phyloP scores from a whole-genome alignment of 805 yeast genomes.

The Yamadazyma nakazawae region DNA sequence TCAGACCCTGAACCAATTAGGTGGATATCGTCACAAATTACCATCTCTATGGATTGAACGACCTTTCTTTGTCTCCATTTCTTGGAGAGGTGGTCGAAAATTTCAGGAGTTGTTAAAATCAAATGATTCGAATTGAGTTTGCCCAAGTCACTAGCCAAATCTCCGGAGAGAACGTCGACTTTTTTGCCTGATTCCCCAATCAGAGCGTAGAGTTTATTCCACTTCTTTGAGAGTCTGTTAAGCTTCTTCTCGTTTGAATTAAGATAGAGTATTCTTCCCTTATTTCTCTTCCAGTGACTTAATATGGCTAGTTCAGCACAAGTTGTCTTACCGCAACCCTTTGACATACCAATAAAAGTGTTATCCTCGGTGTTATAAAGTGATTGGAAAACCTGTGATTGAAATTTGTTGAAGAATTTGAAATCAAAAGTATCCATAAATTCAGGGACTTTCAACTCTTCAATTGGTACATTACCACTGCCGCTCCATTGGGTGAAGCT shows the following conservation, averaged over 20 bases:
- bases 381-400: slow-evolving; percentile 65
- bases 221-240: slow-evolving; percentile 42
- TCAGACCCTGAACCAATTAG: slow-evolving; percentile 50
- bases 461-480: slow-evolving; percentile 49
- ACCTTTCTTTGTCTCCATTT: slow-evolving; percentile 80
- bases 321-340: slow-evolving; percentile 72
- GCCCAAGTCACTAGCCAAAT: slow-evolving; percentile 50
- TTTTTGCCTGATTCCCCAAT: slow-evolving; percentile 50
- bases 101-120: slow-evolving; percentile 73
- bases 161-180: slow-evolving; percentile 55
- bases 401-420: slow-evolving; percentile 62
- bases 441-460: slow-evolving; percentile 47
- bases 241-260: slow-evolving; percentile 58
- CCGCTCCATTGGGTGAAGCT: slow-evolving; percentile 52
- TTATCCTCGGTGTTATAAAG: slow-evolving; percentile 57
- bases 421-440: slow-evolving; percentile 48
- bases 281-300: slow-evolving; percentile 66
- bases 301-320: slow-evolving; percentile 72
- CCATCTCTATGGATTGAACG: slow-evolving; percentile 61
- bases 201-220: slow-evolving; percentile 50
- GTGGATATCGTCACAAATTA: slow-evolving; percentile 76
- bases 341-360: slow-evolving; percentile 65
- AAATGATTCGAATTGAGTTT: slow-evolving; percentile 61
- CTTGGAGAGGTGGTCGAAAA: slow-evolving; percentile 69
- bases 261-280: slow-evolving; percentile 72